Evolutionary conservation across 345 rosid genomes (phyloP).

Genomic region (Geranium brycei): DNA sequence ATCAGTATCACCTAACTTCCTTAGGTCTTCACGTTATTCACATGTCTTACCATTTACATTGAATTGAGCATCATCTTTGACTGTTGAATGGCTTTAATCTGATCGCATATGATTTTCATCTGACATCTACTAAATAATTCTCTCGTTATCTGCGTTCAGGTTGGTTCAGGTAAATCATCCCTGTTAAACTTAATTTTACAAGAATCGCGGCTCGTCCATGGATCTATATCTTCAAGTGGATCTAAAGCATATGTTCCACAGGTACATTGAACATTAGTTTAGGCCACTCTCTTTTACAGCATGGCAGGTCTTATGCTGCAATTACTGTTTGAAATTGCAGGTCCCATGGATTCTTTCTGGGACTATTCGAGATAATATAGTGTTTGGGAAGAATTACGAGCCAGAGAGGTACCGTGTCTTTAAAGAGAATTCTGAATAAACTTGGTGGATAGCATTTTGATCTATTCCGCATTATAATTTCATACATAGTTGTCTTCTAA

Average conservation of each 20-base stretch:
- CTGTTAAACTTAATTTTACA: conserved; percentile 60
- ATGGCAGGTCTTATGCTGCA: conserved; percentile 1
- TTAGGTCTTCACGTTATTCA: not conserved
- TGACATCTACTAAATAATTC: conserved; percentile 3
- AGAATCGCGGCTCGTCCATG: conserved; percentile 50
- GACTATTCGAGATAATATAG: conserved; percentile 61
- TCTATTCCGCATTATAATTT: not conserved
- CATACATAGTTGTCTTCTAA: not conserved
- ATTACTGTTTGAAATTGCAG: conserved; percentile 24
- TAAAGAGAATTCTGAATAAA: conserved; percentile 1
- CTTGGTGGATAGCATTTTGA: not conserved
- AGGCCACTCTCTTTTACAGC: not conserved
- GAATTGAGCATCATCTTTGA: not conserved
- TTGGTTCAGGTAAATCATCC: conserved; percentile 93
- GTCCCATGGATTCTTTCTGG: conserved; percentile 93
- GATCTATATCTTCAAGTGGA: conserved; percentile 45
- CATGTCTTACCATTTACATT: not conserved
- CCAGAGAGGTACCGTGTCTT: conserved; percentile 35
- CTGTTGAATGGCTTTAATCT: not conserved
- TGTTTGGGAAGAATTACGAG: conserved; percentile 57
- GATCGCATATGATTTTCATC: not conserved
- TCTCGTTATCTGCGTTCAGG: conserved; percentile 35
- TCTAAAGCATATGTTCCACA: conserved; percentile 78
- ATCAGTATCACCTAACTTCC: not conserved
- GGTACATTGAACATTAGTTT: conserved; percentile 24